Conservation (phyloP, 371 early-diverging fungal species). For the Apophysomyces variabilis region DNA sequence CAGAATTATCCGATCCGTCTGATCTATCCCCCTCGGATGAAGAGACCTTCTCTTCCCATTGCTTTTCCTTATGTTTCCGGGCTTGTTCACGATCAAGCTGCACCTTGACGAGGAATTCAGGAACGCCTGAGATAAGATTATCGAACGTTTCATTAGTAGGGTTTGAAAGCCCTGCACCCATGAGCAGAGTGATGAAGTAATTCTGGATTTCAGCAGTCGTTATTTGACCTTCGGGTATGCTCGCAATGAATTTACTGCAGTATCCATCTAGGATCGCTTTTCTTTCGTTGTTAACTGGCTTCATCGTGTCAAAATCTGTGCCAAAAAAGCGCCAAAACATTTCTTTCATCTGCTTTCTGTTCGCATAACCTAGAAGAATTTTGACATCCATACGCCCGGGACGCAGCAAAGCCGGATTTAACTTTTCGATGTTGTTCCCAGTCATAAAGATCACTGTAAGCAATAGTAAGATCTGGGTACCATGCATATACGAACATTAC, state of each 20-base stretch:
- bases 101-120: slow-evolving; percentile 24
- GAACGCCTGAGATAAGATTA: slow-evolving; percentile 15
- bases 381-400: slow-evolving; percentile 96
- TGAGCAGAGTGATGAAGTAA: slow-evolving; percentile 30
- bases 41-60: background rate
- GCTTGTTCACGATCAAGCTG: slow-evolving; percentile 25
- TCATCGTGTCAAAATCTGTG: slow-evolving; percentile 17
- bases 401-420: slow-evolving; percentile 95
- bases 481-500: background rate
- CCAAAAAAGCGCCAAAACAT: slow-evolving; percentile 53
- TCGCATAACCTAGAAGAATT: slow-evolving; percentile 80
- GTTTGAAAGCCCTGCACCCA: slow-evolving; percentile 18
- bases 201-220: slow-evolving; percentile 58
- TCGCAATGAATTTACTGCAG: slow-evolving; percentile 19
- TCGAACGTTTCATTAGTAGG: slow-evolving; percentile 16
- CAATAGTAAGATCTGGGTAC: background rate
- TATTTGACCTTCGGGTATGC: slow-evolving; percentile 42
- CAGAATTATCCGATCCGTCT: background rate
- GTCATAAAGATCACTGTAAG: slow-evolving; percentile 84
- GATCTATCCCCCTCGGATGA: background rate
- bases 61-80: slow-evolving; percentile 13
- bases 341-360: slow-evolving; percentile 64
- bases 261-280: background rate
- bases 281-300: background rate
- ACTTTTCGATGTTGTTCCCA: slow-evolving; percentile 91